Evolutionary conservation across 2,329 filamentous ascomycete genomes (phyloP), one percentile per base, ranked within the genome.

Genomic region (Pestalotiopsis sp.): DNA sequence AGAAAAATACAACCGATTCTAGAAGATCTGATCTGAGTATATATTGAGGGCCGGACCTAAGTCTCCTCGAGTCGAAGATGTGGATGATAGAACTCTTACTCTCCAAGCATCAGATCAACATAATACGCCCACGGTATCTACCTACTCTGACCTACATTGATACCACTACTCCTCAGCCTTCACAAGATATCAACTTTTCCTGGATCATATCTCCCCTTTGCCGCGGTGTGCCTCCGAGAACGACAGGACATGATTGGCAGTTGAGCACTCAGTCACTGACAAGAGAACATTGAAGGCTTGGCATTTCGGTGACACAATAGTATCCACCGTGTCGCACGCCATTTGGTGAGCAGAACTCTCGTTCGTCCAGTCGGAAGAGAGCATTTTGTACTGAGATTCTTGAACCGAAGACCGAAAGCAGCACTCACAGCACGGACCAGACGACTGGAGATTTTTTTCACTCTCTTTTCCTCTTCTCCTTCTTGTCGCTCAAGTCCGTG

Each of bases 181-280:
- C 45, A 49, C n/a, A 49, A 7, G n/a, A 17, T 17, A 4, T 49
- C n/a, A 45, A 12, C n/a, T 52, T 20, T 52, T n/a, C 7, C 45
- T 52, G 11, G 59, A 36, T 36, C 38, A 31, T 25, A 6, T 38
- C 14, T 3, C 59, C 36, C 36, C 27, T 62, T 62, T 62, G 59
- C 38, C n/a, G 17, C 59, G 59, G 27, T 62, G 31, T 39, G 59
- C 27, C 59, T 62, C 59, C 59, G 59, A 36, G 36, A 36, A 61
- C 59, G 38, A n/a, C 59, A 20, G n/a, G 5, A n/a, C 20, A 36
- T 62, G 36, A 36, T 39, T 62, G 59, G 57, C 23, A 27, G 57
- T 59, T 36, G 27, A 59, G 57, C 12, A 25, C 27, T 27, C 57
- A 14, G 9, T 59, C 13, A 13, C n/a, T 27, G 23, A 27, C 14